Conservation (phyloP, 1,284 basidiomycete species). For the Puccinia horiana region DNA sequence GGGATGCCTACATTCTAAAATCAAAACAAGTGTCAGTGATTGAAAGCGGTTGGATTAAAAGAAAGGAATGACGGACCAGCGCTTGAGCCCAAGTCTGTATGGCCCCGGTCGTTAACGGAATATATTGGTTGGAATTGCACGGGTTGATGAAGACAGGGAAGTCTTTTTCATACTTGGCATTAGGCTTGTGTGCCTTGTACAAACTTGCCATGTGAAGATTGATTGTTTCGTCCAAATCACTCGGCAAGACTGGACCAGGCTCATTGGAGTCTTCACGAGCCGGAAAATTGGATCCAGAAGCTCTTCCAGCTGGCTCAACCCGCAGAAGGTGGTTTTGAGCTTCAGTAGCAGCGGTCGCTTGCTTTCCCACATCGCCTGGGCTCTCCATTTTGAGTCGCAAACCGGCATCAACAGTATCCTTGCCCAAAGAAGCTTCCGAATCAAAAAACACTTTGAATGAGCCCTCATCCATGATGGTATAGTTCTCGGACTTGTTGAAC, state of each 20-base stretch:
- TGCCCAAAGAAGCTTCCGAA: not conserved
- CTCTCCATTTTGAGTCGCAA: not conserved
- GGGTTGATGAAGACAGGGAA: not conserved
- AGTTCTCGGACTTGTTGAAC: too few relatives aligned
- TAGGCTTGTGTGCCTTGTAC: not conserved
- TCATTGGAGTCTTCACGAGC: too few relatives aligned
- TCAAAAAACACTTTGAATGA: not conserved
- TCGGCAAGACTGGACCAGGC: not conserved
- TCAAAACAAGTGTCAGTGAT: too few relatives aligned
- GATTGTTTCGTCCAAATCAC: not conserved
- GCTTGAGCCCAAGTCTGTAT: not conserved
- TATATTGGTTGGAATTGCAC: too few relatives aligned
- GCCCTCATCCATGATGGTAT: too few relatives aligned
- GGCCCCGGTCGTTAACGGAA: too few relatives aligned
- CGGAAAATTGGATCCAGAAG: not conserved
- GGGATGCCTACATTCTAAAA: too few relatives aligned
- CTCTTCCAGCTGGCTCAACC: not conserved
- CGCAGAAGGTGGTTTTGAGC: not conserved
- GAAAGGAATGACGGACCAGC: not conserved
- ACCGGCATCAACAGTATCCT: not conserved
- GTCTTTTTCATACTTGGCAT: not conserved
- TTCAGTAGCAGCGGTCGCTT: not conserved
- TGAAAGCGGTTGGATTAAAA: not conserved
- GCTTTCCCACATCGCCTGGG: too few relatives aligned
- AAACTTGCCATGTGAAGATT: not conserved